phyloP scores from a whole-genome alignment of 1,139 yeast species.

The Taphrina sp. region DNA sequence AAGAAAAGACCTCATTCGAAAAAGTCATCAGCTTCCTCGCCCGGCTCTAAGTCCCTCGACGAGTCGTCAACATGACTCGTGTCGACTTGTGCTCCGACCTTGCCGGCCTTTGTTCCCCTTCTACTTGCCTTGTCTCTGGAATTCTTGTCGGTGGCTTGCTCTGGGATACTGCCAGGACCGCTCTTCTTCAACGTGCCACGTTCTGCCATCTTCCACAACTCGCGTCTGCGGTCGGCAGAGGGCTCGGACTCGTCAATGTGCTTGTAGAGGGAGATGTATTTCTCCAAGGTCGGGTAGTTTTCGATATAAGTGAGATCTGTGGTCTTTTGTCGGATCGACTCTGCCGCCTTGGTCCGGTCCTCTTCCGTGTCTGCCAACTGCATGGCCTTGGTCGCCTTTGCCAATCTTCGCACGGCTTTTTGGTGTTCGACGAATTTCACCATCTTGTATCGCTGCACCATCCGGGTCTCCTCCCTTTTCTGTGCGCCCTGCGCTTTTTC shows the following conservation, averaged over 20 bases:
- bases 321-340: constrained; percentile 16
- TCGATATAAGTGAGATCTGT: constrained; percentile 33
- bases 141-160: not conserved
- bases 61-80: too few relatives aligned
- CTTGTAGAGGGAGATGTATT: constrained; percentile 35
- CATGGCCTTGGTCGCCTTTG: constrained; percentile 66
- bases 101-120: too few relatives aligned
- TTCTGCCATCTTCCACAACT: constrained; percentile 15
- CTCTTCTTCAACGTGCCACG: constrained; percentile 6
- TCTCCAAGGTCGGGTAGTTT: constrained; percentile 31
- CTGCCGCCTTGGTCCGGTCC: constrained; percentile 19
- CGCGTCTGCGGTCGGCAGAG: constrained; percentile 7
- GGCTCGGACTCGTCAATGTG: constrained; percentile 7
- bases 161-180: too few relatives aligned
- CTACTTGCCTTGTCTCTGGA: constrained; percentile 2
- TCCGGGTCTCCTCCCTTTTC: constrained; percentile 55
- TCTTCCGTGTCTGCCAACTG: constrained; percentile 57
- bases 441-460: constrained; percentile 86
- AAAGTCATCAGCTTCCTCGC: constrained; percentile 18
- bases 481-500: constrained; percentile 61
- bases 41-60: too few relatives aligned
- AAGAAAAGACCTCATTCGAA: constrained; percentile 11
- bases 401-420: constrained; percentile 72
- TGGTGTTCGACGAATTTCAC: constrained; percentile 87
- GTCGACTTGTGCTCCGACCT: too few relatives aligned